Percentiles rank a stretch among this genome's conserved stretches.
phyloP scores from a whole-genome alignment of 805 yeast genomes.

The Lachancea dasiensis region DNA sequence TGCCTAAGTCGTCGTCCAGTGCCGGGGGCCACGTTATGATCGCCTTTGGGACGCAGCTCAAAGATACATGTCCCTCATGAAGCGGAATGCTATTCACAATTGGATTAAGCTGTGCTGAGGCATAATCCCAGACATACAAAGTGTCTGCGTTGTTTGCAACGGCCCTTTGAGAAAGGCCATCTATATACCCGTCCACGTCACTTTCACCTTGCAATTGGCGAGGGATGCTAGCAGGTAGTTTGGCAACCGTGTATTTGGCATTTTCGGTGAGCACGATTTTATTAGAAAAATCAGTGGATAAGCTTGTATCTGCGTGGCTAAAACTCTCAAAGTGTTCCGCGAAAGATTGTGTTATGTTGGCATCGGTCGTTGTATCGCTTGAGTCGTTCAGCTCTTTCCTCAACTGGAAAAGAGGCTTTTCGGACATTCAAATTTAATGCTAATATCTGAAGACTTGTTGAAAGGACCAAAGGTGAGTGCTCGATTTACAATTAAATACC shows the following conservation, averaged over 20 bases:
- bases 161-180: constrained; percentile 43
- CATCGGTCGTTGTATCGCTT: constrained; percentile 31
- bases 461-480: no score
- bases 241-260: constrained; percentile 25
- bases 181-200: constrained; percentile 42
- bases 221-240: constrained; percentile 13
- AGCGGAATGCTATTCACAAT: constrained; percentile 23
- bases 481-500: no score
- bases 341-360: constrained; percentile 11
- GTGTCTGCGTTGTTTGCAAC: constrained; percentile 44
- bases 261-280: constrained; percentile 26
- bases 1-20: constrained; percentile 18
- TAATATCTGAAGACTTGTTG: no score
- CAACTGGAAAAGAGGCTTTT: constrained; percentile 25
- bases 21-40: constrained; percentile 30
- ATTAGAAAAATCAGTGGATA: constrained; percentile 7
- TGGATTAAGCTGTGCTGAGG: constrained; percentile 56
- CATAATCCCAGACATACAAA: constrained; percentile 64
- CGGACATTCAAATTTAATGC: constrained; percentile 11
- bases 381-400: constrained; percentile 31
- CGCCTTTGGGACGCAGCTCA: constrained; percentile 21
- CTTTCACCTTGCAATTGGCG: constrained; percentile 31
- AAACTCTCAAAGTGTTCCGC: constrained; percentile 8
- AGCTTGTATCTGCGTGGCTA: constrained; percentile 5
- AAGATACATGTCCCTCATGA: constrained; percentile 20